Conservation (phyloP, 2,329 filamentous ascomycete genomes). For the Hypoxylon sp. region DNA sequence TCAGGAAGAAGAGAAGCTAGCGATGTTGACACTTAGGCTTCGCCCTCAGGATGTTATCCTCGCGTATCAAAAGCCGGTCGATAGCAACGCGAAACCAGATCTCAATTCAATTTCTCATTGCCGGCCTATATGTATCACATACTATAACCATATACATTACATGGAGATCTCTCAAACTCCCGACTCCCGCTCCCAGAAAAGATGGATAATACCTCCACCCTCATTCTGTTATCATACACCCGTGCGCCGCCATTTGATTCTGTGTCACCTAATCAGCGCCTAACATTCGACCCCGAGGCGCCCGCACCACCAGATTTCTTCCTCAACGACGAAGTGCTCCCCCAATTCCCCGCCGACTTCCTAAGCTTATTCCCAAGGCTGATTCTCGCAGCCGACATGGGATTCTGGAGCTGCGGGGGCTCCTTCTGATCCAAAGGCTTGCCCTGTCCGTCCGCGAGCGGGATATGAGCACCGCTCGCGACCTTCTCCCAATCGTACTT, state of each 20-base stretch:
- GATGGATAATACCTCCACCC: neutral
- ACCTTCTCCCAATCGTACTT: constrained; percentile 59
- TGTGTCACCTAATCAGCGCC: constrained; percentile 26
- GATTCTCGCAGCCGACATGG: constrained; percentile 61
- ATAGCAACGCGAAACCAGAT: neutral
- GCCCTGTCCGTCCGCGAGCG: constrained; percentile 51
- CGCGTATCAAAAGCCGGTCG: neutral
- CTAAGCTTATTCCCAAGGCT: constrained; percentile 67
- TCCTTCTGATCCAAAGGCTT: constrained; percentile 47
- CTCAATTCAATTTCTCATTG: neutral
- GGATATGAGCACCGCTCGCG: constrained; percentile 48
- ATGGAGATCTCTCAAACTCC: neutral
- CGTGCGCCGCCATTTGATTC: constrained; percentile 4
- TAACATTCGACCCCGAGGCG: constrained; percentile 37
- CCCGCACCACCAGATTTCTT: constrained; percentile 49
- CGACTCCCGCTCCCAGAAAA: constrained; percentile 7
- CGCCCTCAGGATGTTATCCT: neutral
- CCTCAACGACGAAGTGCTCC: constrained; percentile 61
- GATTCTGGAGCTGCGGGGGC: constrained; percentile 50
- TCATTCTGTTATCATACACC: neutral
- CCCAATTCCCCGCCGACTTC: constrained; percentile 64
- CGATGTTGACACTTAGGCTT: neutral
- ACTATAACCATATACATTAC: neutral
- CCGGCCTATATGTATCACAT: neutral
- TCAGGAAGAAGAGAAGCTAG: neutral